Evolutionary conservation across 2,329 filamentous ascomycete genomes (phyloP).

Genomic region (Colletotrichum sojae): DNA sequence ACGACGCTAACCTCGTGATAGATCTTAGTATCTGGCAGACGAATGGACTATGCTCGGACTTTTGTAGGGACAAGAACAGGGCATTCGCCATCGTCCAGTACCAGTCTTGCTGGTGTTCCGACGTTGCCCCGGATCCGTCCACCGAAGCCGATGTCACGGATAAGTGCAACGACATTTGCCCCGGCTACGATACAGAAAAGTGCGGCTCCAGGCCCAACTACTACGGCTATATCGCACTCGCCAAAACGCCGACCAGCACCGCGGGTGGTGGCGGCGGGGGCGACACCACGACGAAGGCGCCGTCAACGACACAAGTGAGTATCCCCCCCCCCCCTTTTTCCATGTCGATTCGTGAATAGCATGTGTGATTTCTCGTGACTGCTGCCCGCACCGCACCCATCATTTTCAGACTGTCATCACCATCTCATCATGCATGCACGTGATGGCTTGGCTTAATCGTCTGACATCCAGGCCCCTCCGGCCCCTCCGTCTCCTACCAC

Average conservation of each 20-base stretch:
- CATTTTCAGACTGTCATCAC: slow-evolving; percentile 8
- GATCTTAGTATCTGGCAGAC: slow-evolving; percentile 74
- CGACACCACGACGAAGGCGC: slow-evolving; percentile 40
- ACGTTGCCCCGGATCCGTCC: slow-evolving; percentile 70
- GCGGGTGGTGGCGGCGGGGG: slow-evolving; percentile 24
- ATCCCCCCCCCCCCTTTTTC: background rate
- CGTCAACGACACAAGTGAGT: slow-evolving; percentile 44
- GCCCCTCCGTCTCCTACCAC: slow-evolving; percentile 44
- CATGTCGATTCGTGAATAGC: slow-evolving; percentile 14
- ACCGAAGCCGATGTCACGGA: slow-evolving; percentile 51
- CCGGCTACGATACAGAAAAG: slow-evolving; percentile 73
- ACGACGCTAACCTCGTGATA: slow-evolving; percentile 45
- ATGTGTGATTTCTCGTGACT: slow-evolving; percentile 39
- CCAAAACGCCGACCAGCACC: slow-evolving; percentile 71
- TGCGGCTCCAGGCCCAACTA: slow-evolving; percentile 69
- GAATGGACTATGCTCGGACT: slow-evolving; percentile 76
- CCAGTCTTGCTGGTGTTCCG: slow-evolving; percentile 81
- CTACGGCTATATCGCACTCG: slow-evolving; percentile 76
- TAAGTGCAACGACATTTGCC: slow-evolving; percentile 72
- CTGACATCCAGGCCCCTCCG: slow-evolving; percentile 45
- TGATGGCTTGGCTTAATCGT: slow-evolving; percentile 41
- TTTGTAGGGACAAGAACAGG: slow-evolving; percentile 67
- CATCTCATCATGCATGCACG: slow-evolving; percentile 27
- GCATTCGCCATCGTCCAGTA: slow-evolving; percentile 79
- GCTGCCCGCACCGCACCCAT: slow-evolving; percentile 23